phyloP scores from a whole-genome alignment of 768 basidiomycete genomes.

The Cystofilobasidium macerans region DNA sequence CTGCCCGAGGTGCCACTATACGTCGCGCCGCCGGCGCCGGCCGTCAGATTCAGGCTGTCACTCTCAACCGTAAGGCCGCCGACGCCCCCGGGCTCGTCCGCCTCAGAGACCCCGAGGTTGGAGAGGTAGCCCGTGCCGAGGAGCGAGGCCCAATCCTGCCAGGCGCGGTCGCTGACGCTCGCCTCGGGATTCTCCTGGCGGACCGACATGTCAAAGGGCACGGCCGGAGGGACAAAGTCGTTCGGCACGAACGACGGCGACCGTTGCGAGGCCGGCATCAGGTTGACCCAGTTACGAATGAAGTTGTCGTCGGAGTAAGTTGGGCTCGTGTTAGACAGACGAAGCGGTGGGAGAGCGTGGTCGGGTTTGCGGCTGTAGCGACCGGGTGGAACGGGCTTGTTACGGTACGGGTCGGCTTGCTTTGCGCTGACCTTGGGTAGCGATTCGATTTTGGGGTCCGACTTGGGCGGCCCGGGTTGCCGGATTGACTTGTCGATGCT shows the following conservation, averaged over 20 bases:
- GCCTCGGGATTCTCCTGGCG: constrained; percentile 2
- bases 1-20: too few relatives aligned
- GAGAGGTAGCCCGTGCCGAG: constrained; percentile 5
- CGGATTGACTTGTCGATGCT: constrained; percentile 3
- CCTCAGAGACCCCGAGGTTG: background rate
- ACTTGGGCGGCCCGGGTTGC: background rate
- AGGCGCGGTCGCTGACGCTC: background rate
- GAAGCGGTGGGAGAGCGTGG: background rate
- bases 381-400: background rate
- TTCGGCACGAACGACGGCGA: background rate
- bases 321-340: background rate
- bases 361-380: constrained; percentile 3
- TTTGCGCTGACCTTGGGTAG: background rate
- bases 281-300: background rate
- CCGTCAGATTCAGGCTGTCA: background rate
- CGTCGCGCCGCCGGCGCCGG: background rate
- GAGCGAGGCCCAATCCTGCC: constrained; percentile 3
- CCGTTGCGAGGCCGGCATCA: background rate
- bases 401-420: background rate
- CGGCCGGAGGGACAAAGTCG: background rate
- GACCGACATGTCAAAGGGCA: constrained; percentile 4
- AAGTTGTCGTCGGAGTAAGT: constrained; percentile 6
- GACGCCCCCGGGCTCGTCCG: background rate
- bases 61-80: background rate
- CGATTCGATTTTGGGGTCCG: background rate